Evolutionary conservation across 805 yeast genomes (phyloP), one percentile per base, ranked within the genome.

Genomic region (Candida sithepensis): DNA sequence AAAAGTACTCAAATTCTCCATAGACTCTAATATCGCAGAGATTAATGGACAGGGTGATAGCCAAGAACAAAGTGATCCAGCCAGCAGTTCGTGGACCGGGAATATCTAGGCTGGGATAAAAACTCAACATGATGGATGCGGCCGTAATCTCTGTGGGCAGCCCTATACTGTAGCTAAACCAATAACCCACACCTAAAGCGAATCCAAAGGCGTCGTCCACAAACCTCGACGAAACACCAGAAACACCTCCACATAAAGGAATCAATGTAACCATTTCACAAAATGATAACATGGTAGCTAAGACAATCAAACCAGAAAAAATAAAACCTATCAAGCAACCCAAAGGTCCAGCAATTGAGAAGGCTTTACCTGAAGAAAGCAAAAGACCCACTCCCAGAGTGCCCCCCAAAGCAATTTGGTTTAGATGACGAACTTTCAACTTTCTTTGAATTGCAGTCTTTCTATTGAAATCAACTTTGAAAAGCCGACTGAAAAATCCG

Each of bases 81-180:
- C 85, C 89, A 3, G 89, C 87, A 7, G 79, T 69, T 0, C 81
- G 73, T 10, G 75, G 66, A 1, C 68, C 67, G 0, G 83, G 76
- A 9, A 82, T 69, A n/a, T 77, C 59, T 39, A 85, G 66, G 37
- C 71, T 61, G 1, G 81, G 75, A 60, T 81, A 89, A 59, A 81
- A 88, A 40, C 85, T 77, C 39, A 88, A 66, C 82, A 88, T 78
- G 26, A 88, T 82, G 0, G 88, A 80, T 18, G 88, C 85, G 0
- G 95, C 95, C 12, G 88, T 85, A 3, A 88, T 75, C 59, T 88
- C 96, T 0, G 91, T 80, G 0, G 96, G 90, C 50, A 87, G 68
- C 0, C 89, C 88, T 42, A 85, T 67, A 14, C 85, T 74, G 61
- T 84, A 86, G 46, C 88, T 80, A 16, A 84, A 60, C 79, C 88